Evolutionary conservation across 1,139 yeast species (phyloP), one percentile per base, ranked within the genome.

Genomic region (Debaryomyces sp.): DNA sequence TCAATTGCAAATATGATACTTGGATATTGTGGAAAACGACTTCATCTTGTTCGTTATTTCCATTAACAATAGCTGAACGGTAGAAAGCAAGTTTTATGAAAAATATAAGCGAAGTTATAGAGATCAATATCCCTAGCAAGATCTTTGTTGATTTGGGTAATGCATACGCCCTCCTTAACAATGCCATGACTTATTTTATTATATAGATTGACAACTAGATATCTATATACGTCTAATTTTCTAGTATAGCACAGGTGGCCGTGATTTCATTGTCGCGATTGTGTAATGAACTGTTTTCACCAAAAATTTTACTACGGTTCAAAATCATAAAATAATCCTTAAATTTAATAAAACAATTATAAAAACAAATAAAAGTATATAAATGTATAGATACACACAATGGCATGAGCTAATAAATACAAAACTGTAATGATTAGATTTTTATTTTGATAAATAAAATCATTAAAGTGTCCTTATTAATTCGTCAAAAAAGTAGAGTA

Each of bases 1-100:
- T 80, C 63, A 89, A 71, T 63, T 89, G 92, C 47, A 90, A 60
- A 48, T 77, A 73, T 1, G 96, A 89, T 2, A 85, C 77, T 29
- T 69, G 62, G 41, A 85, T 71, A 45, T 74, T 71, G 45, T 68
- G 69, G 50, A 75, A 70, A 27, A 45, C 50, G 5, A 58, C 38
- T 29, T 43, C 33, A 6, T 36, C 54, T 80, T 85, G 48, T 66
- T 68, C 47, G 4, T 50, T 48, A 13, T 46, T 26, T 29, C 45
- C 44, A 18, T 45, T 54, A 12, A 44, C 75, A 76, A 75, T 51
- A 63, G 70, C 48, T 57, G 65, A 51, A 67, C 81, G 49, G 66
- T 63, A 62, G 64, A 75, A 52, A 41, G 64, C 66, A 33, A 68
- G 43, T 54, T 68, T 71, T 44, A 72, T 57, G 10, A 68, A 43